Base-by-base conservation (phyloP, 2,329 filamentous ascomycete genomes). In the Talaromyces sp. region DNA sequence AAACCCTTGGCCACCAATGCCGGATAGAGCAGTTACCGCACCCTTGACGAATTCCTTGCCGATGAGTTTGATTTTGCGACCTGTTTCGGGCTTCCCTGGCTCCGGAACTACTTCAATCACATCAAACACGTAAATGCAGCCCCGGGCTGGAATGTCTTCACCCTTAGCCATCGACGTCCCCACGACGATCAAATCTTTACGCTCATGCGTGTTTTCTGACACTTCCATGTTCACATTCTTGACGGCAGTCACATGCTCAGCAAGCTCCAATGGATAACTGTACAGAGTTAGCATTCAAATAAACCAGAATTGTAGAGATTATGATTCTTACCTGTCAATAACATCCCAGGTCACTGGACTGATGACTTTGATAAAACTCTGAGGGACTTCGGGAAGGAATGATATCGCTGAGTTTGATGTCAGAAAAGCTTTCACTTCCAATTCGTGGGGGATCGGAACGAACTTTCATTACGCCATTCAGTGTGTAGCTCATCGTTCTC, bases 21-120 rank as follows among this genome's bases (percentile, higher is more conserved):
- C 87, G 1, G 88, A 91, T 10, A 99, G 73, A 0, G 90, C 89
- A 13, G 93, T 96, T 20, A 99, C 90, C 3, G 91, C 91, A 9
- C 94, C 94, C 45, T 94, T 89, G 22, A 97, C 91, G 47, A 96
- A 90, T 70, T 99, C 94, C 65, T 89, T 89, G 4, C 90, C 89
- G 14, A 97, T 82, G 3, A 95, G 82, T 69, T 96, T 95, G 30
- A 99, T 79, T 61, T 86, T 90, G 60, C 86, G 87, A 70, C 91
- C 89, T 1, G 90, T 96, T 70, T 97, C 92, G 0, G 91, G 90
- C 7, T 84, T 84, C 16, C 86, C 90, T 0, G 91, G 91, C 57
- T 97, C 87, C 0, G 94, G 93, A 1, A 97, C 93, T 29, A 99
- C 94, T 30, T 87, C 84, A 52, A 96, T 91, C 27, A 99, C 84